phyloP scores from a whole-genome alignment of 2,329 filamentous ascomycete genomes.

The Sarocladium oryzae region DNA sequence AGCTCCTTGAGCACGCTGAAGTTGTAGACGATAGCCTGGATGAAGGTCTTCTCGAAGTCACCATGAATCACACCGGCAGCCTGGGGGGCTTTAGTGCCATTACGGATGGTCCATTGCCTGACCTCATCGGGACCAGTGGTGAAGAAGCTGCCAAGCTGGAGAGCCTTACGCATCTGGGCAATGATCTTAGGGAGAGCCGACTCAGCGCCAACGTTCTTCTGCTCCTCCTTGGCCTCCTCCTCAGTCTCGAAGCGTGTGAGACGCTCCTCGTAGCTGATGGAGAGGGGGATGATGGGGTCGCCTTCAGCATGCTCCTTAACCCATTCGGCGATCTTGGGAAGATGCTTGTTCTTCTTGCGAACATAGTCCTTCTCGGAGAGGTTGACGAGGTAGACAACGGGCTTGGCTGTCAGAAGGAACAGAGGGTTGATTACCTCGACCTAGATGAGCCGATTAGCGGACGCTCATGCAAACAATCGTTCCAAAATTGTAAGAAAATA shows the following conservation, averaged over 20 bases:
- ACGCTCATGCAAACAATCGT: conserved; percentile 8
- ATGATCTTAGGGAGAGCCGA: conserved; percentile 90
- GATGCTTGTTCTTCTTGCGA: conserved; percentile 99
- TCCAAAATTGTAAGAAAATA: conserved; percentile 10
- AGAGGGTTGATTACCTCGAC: conserved; percentile 97
- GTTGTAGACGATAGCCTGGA: conserved; percentile 93
- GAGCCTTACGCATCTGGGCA: conserved; percentile 82
- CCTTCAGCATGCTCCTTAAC: conserved; percentile 83
- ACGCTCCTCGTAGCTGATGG: conserved; percentile 87
- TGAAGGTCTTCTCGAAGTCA: conserved; percentile 99
- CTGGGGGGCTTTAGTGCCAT: conserved; percentile 93
- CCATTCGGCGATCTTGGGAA: conserved; percentile 90
- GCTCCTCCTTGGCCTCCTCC: conserved; percentile 72
- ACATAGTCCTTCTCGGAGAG: conserved; percentile 95
- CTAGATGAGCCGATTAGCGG: conserved; percentile 40
- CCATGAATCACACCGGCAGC: conserved; percentile 97
- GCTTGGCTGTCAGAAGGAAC: conserved; percentile 91
- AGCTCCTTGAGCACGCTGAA: conserved; percentile 74
- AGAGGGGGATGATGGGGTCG: conserved; percentile 89
- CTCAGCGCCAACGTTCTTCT: conserved; percentile 79
- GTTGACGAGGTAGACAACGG: conserved; percentile 95
- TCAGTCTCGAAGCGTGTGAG: conserved; percentile 75
- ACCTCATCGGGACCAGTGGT: conserved; percentile 94
- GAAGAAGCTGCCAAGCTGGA: conserved; percentile 94
- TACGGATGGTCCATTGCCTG: conserved; percentile 95